phyloP scores from a whole-genome alignment of 148 eudicot genomes.

The Vaccinium macrocarpon region DNA sequence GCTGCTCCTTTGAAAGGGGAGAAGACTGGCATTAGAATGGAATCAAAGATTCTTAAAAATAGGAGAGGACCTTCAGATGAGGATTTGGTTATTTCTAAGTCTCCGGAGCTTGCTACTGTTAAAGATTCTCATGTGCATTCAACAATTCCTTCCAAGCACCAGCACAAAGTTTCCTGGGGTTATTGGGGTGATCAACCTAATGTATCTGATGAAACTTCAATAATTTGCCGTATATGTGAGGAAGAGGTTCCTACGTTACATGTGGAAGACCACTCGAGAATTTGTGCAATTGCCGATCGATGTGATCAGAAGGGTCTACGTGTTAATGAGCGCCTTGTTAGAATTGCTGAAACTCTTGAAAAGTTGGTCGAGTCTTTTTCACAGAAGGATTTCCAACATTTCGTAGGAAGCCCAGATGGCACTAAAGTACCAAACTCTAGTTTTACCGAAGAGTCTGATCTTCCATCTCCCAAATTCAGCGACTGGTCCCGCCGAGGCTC shows the following conservation, averaged over 20 bases:
- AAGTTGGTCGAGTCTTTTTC: slow-evolving; percentile 71
- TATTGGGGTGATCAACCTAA: slow-evolving; percentile 78
- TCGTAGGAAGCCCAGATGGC: slow-evolving; percentile 81
- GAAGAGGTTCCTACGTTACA: slow-evolving; percentile 95
- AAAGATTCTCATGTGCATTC: slow-evolving; percentile 55
- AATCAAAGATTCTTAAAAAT: slow-evolving; percentile 33
- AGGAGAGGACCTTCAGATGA: slow-evolving; percentile 32
- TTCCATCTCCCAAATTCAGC: slow-evolving; percentile 84
- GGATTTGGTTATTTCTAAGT: slow-evolving; percentile 38
- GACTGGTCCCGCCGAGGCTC: slow-evolving; percentile 99
- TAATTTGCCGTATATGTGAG: slow-evolving; percentile 98
- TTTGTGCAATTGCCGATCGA: slow-evolving; percentile 93
- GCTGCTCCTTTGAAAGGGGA: slow-evolving; percentile 39
- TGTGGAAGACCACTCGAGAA: slow-evolving; percentile 95
- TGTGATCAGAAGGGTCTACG: slow-evolving; percentile 95
- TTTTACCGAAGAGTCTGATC: slow-evolving; percentile 91
- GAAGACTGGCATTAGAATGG: slow-evolving; percentile 38
- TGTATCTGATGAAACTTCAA: slow-evolving; percentile 74
- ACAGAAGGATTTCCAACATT: slow-evolving; percentile 70
- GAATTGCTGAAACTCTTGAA: slow-evolving; percentile 88
- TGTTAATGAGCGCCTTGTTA: slow-evolving; percentile 81
- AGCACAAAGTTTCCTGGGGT: slow-evolving; percentile 79
- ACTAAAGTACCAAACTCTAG: slow-evolving; percentile 84
- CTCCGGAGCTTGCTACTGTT: slow-evolving; percentile 46
- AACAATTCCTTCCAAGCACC: slow-evolving; percentile 59